phyloP scores from a whole-genome alignment of 768 basidiomycete species.

The Boletus subcaerulescens region DNA sequence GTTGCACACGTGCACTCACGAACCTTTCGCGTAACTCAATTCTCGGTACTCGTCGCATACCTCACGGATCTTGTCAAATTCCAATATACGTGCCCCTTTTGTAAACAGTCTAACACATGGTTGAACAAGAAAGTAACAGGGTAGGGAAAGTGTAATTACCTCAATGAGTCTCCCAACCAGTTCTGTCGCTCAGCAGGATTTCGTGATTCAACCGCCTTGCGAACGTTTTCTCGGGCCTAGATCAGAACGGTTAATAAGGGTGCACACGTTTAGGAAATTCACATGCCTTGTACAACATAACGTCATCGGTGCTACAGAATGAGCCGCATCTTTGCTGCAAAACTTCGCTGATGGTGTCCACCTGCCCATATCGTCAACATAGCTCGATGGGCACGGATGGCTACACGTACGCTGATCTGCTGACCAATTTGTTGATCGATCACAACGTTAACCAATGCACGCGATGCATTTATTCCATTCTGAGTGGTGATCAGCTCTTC shows the following conservation, averaged over 20 bases:
- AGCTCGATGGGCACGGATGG: background rate
- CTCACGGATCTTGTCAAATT: slow-evolving; percentile 80
- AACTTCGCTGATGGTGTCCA: slow-evolving; percentile 95
- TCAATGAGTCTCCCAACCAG: slow-evolving; percentile 80
- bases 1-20: slow-evolving; percentile 11
- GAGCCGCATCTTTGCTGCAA: slow-evolving; percentile 93
- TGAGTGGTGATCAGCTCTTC: slow-evolving; percentile 84
- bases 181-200: slow-evolving; percentile 73
- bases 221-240: slow-evolving; percentile 90
- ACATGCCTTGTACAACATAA: slow-evolving; percentile 90
- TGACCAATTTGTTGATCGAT: slow-evolving; percentile 98
- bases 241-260: slow-evolving; percentile 2
- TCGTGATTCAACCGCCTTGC: slow-evolving; percentile 81
- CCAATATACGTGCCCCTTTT: slow-evolving; percentile 82
- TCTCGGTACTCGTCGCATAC: slow-evolving; percentile 88
- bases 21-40: slow-evolving; percentile 80
- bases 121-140: slow-evolving; percentile 3
- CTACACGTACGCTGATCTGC: slow-evolving; percentile 77
- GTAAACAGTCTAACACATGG: slow-evolving; percentile 64
- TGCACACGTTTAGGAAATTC: background rate
- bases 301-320: slow-evolving; percentile 97
- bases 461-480: slow-evolving; percentile 83
- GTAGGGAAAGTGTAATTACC: slow-evolving; percentile 44
- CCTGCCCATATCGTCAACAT: slow-evolving; percentile 43
- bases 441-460: slow-evolving; percentile 88